Conservation (phyloP, 805 yeast genomes). For the Saturnispora hagleri region DNA sequence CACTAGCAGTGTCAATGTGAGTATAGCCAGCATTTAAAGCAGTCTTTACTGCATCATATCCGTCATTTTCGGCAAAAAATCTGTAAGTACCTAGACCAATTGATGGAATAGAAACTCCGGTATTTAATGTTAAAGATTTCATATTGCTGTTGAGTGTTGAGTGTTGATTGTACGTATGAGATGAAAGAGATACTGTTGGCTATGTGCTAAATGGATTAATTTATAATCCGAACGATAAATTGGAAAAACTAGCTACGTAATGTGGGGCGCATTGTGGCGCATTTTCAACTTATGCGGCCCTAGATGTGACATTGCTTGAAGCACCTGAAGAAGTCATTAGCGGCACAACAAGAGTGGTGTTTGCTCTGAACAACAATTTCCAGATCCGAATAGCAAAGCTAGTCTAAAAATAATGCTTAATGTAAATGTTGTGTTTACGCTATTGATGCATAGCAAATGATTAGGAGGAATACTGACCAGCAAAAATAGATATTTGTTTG, state of each 20-base stretch:
- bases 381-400: too few species aligned
- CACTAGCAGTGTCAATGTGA: conserved; percentile 72
- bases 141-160: background rate
- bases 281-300: background rate
- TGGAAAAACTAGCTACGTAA: background rate
- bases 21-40: conserved; percentile 62
- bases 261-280: background rate
- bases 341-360: too few species aligned
- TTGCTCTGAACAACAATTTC: too few species aligned
- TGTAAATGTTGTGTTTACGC: too few species aligned
- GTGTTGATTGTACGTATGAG: background rate
- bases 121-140: conserved; percentile 4
- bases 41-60: conserved; percentile 43
- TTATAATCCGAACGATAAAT: background rate
- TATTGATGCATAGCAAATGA: too few species aligned
- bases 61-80: conserved; percentile 30
- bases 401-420: too few species aligned
- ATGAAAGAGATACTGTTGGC: background rate
- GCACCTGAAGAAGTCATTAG: background rate
- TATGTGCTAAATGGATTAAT: background rate
- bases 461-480: too few species aligned
- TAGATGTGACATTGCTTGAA: background rate
- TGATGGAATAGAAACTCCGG: conserved; percentile 14
- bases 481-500: too few species aligned
- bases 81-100: conserved; percentile 17